Base-by-base conservation (phyloP, 345 rosid genomes). In the Balakata baccata region DNA sequence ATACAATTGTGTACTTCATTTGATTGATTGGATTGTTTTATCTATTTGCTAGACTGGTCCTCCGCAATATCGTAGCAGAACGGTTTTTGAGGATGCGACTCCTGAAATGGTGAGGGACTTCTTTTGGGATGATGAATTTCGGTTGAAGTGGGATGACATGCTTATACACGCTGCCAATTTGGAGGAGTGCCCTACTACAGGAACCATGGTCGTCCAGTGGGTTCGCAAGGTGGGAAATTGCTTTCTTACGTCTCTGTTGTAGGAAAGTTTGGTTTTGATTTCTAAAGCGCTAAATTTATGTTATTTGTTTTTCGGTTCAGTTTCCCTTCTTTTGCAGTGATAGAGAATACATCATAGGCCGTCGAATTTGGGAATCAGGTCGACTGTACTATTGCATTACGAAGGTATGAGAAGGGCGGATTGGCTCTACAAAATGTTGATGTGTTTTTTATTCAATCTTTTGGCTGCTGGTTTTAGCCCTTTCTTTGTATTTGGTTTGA, bases 291-390 rank as follows among this genome's bases (percentile, higher is more conserved):
- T 73, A 39, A 74, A 41, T 38, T 13, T 41, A 7, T 6, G 53
- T 6, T 23, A 3, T 23, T 1, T 68, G 73, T 53, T 69, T 18
- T 10, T 68, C n/a, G 22, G 70, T 73, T 63, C 93, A 94, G 99
- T 95, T 95, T 80, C 99, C 99, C n/a, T 88, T 95, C 90, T 95
- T 95, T 70, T 95, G 99, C 74, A 95, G 98, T 34, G 93, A 95
- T 80, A 82, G 99, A 73, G 99, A 95, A 72, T 95, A 95, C 67
- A 75, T 95, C n/a, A 88, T 95, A 25, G 94, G 98, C 67, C 94
- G 99, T 41, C 90, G 98, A 53, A 95, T 95, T 52, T 95, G 99
- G 98, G 96, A 95, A 60, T 87, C 94, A 0, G 93, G 90, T 62
- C 85, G 92, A 65, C 11, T 66, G 1, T 94, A 87, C 77, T 94